These are phyloP conservation scores for Penicillium occitanis DNA, from an alignment of 2,329 filamentous ascomycete genomes.

Conservation along the genomic window DNA sequence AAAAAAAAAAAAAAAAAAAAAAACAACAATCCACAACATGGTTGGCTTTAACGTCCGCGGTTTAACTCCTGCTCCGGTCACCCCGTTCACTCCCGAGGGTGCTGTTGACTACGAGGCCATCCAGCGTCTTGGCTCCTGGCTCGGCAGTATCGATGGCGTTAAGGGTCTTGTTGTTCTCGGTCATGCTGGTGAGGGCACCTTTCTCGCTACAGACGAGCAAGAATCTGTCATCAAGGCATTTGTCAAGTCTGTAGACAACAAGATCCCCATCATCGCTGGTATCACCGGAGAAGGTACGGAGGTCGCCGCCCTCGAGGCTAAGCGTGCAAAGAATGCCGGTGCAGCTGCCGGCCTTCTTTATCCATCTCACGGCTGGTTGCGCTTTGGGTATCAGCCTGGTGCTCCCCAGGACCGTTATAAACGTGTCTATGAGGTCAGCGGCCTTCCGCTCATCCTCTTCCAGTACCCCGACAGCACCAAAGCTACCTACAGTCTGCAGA, in stretches of 20 bases:
- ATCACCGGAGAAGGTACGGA: conserved; percentile 56
- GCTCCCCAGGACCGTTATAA: conserved; percentile 56
- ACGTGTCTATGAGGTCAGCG: conserved; percentile 51
- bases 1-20: no score
- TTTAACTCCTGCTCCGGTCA: conserved; percentile 54
- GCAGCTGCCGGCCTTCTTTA: conserved; percentile 54
- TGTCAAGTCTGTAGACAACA: conserved; percentile 53
- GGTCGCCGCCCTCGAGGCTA: conserved; percentile 53
- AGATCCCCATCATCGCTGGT: conserved; percentile 54
- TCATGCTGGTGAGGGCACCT: conserved; percentile 57
- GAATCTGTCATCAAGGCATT: conserved; percentile 53
- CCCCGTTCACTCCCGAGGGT: conserved; percentile 52
- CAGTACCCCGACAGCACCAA: conserved; percentile 57
- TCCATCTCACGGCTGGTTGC: conserved; percentile 55
- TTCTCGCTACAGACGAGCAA: conserved; percentile 54
- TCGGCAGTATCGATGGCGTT: conserved; percentile 53
- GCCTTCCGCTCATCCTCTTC: conserved; percentile 54
- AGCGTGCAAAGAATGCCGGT: conserved; percentile 53
- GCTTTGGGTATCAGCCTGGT: conserved; percentile 56
- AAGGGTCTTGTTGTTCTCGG: conserved; percentile 56
- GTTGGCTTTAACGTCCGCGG: conserved; percentile 49
- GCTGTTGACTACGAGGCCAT: conserved; percentile 54
- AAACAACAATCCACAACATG: conserved; percentile 18
- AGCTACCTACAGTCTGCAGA: conserved; percentile 54
- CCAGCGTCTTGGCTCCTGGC: conserved; percentile 55